Evolutionary conservation across 2,329 filamentous ascomycete species (phyloP).

Genomic region (Diaporthe australafricana): DNA sequence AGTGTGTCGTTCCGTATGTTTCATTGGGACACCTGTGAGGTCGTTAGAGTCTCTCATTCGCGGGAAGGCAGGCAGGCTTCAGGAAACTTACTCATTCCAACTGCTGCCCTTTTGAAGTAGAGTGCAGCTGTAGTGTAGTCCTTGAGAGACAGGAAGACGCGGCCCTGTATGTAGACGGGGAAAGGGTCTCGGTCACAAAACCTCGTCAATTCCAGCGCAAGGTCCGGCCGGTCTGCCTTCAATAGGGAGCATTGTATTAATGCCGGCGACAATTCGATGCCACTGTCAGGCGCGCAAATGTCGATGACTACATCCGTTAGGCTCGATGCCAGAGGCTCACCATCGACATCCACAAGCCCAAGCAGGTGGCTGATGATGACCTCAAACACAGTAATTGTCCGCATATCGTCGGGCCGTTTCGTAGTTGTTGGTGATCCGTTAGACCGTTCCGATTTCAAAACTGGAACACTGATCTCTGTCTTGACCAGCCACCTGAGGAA

Average conservation of each 20-base stretch:
- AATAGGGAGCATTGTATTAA: conserved; percentile 73
- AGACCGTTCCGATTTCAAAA: conserved; percentile 54
- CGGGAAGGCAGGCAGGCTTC: neutral
- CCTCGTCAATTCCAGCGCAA: conserved; percentile 67
- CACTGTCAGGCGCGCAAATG: conserved; percentile 72
- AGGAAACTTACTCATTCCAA: conserved; percentile 78
- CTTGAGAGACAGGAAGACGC: conserved; percentile 78
- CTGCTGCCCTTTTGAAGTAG: conserved; percentile 85
- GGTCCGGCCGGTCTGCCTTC: conserved; percentile 68
- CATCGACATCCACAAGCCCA: conserved; percentile 68
- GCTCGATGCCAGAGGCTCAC: conserved; percentile 65
- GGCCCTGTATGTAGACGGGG: conserved; percentile 86
- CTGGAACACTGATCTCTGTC: conserved; percentile 65
- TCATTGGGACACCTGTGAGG: conserved; percentile 57
- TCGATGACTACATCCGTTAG: conserved; percentile 77
- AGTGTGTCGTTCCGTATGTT: conserved; percentile 65
- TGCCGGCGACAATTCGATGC: conserved; percentile 71
- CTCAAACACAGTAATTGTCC: conserved; percentile 69
- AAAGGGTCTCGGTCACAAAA: conserved; percentile 70
- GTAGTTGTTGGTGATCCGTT: conserved; percentile 42
- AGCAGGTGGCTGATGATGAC: conserved; percentile 73
- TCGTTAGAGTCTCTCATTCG: conserved; percentile 43
- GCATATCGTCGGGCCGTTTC: conserved; percentile 60
- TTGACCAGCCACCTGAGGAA: conserved; percentile 77
- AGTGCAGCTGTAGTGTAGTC: conserved; percentile 79